These are phyloP conservation scores for Isabelozyma pseudorhagii DNA, from an alignment of 805 yeast species.

Conservation along the genomic window DNA sequence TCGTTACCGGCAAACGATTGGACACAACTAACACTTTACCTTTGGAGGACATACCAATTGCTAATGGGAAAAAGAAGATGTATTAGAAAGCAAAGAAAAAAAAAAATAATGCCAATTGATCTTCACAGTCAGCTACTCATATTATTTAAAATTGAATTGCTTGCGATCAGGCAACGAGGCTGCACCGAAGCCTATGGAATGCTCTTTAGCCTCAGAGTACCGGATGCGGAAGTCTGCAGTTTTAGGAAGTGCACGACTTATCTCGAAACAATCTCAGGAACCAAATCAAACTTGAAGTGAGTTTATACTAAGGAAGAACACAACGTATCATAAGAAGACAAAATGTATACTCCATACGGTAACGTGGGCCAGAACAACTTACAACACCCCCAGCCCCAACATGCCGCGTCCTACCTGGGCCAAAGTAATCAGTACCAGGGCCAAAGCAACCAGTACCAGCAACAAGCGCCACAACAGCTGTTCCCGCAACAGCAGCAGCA, in stretches of 20 bases:
- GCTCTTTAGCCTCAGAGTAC: no score
- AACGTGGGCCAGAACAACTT: conserved; percentile 18
- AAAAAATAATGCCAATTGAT: background rate
- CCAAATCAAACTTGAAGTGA: no score
- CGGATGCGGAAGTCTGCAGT: no score
- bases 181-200: no score
- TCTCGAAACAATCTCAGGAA: no score
- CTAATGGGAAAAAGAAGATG: background rate
- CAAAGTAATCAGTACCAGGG: background rate
- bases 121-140: no score
- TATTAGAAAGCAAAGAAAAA: background rate
- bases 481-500: conserved; percentile 11
- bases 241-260: no score
- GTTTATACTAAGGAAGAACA: no score
- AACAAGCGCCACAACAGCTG: conserved; percentile 6
- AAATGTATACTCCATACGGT: conserved; percentile 41
- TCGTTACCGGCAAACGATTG: conserved; percentile 93
- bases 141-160: no score
- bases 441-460: conserved; percentile 35
- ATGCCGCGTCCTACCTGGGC: conserved; percentile 5
- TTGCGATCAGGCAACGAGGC: no score
- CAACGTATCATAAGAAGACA: background rate
- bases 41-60: background rate
- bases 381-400: conserved; percentile 33
- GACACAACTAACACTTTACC: conserved; percentile 90